These are phyloP conservation scores for Gyromitra esculenta DNA, from an alignment of 2,329 filamentous ascomycete species.

Conservation along the genomic window DNA sequence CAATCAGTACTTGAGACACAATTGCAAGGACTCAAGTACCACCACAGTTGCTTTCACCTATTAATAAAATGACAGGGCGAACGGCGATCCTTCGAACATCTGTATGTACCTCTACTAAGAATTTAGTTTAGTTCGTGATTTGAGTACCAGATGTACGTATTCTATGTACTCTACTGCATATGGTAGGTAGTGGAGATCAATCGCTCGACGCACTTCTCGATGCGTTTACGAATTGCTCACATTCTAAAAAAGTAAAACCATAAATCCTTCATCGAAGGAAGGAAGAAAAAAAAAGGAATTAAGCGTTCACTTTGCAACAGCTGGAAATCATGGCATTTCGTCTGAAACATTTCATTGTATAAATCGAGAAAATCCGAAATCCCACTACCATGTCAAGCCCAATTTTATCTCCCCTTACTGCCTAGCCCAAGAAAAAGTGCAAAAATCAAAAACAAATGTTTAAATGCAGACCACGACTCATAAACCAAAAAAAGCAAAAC, in stretches of 20 bases:
- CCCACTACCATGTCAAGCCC: constrained; percentile 31
- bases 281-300: constrained; percentile 4
- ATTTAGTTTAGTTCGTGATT: constrained; percentile 1
- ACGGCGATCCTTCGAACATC: background rate
- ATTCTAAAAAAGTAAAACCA: background rate
- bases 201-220: constrained; percentile 3
- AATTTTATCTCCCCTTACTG: constrained; percentile 1
- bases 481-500: constrained; percentile 32
- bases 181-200: constrained; percentile 11
- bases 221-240: constrained; percentile 6
- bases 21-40: background rate
- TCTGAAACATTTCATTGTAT: constrained; percentile 39
- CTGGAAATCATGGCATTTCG: constrained; percentile 24
- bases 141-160: background rate
- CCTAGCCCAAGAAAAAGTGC: constrained; percentile 1
- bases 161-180: background rate
- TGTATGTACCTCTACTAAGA: background rate
- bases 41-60: background rate
- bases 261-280: background rate
- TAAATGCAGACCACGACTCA: constrained; percentile 34
- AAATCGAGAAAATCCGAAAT: constrained; percentile 29
- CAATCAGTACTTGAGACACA: background rate
- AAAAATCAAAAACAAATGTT: constrained; percentile 22
- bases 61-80: constrained; percentile 9
- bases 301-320: background rate